phyloP scores from a whole-genome alignment of 2,329 filamentous ascomycete species.

The Ophiocordyceps robertsii region DNA sequence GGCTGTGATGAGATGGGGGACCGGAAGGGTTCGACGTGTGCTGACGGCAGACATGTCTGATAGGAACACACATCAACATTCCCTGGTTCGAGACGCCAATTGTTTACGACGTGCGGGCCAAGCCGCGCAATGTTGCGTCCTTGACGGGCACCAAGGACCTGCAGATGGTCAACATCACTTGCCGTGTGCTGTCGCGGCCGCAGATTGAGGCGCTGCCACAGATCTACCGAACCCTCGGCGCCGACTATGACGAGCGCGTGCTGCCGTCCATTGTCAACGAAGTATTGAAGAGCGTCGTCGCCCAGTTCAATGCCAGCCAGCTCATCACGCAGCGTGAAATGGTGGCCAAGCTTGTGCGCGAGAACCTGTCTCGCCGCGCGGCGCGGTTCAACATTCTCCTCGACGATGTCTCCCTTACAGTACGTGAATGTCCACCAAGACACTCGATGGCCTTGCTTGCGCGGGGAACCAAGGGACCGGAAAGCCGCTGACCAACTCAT shows the following conservation, averaged over 20 bases:
- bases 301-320: constrained; percentile 97
- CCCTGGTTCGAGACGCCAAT: constrained; percentile 97
- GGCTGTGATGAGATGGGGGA: neutral
- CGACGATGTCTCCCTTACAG: constrained; percentile 93
- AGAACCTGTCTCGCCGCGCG: constrained; percentile 82
- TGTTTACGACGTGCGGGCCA: constrained; percentile 95
- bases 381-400: constrained; percentile 95
- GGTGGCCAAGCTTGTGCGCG: constrained; percentile 78
- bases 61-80: constrained; percentile 83
- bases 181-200: constrained; percentile 90
- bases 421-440: constrained; percentile 27
- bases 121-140: constrained; percentile 91
- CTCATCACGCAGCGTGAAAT: constrained; percentile 98
- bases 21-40: neutral
- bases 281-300: constrained; percentile 95
- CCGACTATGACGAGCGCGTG: constrained; percentile 94
- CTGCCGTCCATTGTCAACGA: constrained; percentile 97
- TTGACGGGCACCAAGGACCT: constrained; percentile 97
- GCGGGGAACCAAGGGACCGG: too few relatives aligned
- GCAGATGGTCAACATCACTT: constrained; percentile 99
- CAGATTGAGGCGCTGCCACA: constrained; percentile 80
- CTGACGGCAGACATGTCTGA: constrained; percentile 3
- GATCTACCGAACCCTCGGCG: constrained; percentile 91
- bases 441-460: too few relatives aligned
- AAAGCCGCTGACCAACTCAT: neutral